Evolutionary conservation across 805 yeast genomes (phyloP), one percentile per base, ranked within the genome.

Genomic region (Cyberlindnera mississippiensis): DNA sequence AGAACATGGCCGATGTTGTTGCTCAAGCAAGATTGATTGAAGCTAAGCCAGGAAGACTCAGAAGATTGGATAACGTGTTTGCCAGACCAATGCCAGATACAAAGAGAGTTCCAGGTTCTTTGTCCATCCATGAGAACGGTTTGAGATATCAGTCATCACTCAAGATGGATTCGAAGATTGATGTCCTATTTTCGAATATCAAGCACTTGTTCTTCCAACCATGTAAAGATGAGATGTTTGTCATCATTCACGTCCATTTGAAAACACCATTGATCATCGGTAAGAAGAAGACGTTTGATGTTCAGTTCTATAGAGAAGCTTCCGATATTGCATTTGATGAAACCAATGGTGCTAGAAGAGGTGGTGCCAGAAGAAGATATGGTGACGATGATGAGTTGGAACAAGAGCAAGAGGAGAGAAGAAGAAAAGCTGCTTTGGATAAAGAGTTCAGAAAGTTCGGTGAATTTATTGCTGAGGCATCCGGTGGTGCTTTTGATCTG

Each of bases 321-420:
- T 81, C 95, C 24, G 99, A 93, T 60, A 85, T 89, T 73, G 81
- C 95, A 3, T 89, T 89, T 56, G 99, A 93, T 65, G 99, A 93
- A 66, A 93, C 99, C 15, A 96, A 97, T 50, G 82, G 96, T 48
- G 83, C 87, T 68, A 80, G 97, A 64, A 77, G 76, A 51, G 83
- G 82, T 63, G 55, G 52, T 27, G 49, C 49, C 11, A 48, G 52
- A 48, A 71, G 93, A 61, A 68, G 93, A 58, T 93, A 93, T 61
- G 99, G 99, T 35, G 99, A 93, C 62, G 99, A 93, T 64, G 99
- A 93, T 64, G 99, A 93, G 67, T 72, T 93, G 50, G 98, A 93
- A 66, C 97, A 91, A 66, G 99, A 93, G 68, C 97, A 91, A 67
- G 98, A 93, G 64, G 99, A 93, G 68, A 82, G 97, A 69, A 76